phyloP scores from a whole-genome alignment of 2,329 filamentous ascomycete genomes.

The Hypomyces perniciosus region DNA sequence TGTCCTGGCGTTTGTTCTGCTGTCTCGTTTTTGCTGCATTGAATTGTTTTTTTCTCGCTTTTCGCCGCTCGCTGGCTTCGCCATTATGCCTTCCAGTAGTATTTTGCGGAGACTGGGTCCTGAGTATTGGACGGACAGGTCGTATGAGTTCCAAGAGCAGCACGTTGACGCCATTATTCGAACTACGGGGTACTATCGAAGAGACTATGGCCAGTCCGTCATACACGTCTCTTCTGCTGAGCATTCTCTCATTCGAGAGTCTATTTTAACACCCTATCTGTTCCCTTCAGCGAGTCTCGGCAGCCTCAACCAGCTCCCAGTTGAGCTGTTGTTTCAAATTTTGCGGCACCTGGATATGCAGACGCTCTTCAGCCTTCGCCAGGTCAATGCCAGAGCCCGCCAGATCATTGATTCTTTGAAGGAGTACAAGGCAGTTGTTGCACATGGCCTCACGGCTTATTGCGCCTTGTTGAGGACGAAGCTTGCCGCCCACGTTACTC shows the following conservation, averaged over 20 bases:
- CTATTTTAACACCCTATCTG: constrained; percentile 3
- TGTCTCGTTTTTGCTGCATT: no score
- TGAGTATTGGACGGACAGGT: no score
- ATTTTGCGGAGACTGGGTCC: no score
- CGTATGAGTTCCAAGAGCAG: not conserved
- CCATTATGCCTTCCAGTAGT: no score
- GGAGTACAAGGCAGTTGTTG: constrained; percentile 12
- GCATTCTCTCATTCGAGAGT: constrained; percentile 1
- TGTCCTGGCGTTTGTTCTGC: no score
- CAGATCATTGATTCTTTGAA: constrained; percentile 5
- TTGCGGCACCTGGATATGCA: constrained; percentile 9
- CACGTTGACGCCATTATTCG: constrained; percentile 6
- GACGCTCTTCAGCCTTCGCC: constrained; percentile 8
- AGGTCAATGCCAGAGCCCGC: constrained; percentile 1
- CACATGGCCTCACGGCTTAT: constrained; percentile 3
- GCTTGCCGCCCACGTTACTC: constrained; percentile 4
- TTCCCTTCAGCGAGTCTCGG: constrained; percentile 1
- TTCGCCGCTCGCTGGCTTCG: not conserved
- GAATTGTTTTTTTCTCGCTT: no score
- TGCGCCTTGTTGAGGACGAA: constrained; percentile 7
- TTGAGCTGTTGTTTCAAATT: constrained; percentile 4
- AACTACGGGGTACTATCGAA: constrained; percentile 3
- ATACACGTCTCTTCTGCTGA: constrained; percentile 3
- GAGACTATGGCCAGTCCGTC: constrained; percentile 1
- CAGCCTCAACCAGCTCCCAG: not conserved